Evolutionary conservation across 2,329 filamentous ascomycete genomes (phyloP), one percentile per base, ranked within the genome.

Genomic region (Trichoderma koningiopsis): DNA sequence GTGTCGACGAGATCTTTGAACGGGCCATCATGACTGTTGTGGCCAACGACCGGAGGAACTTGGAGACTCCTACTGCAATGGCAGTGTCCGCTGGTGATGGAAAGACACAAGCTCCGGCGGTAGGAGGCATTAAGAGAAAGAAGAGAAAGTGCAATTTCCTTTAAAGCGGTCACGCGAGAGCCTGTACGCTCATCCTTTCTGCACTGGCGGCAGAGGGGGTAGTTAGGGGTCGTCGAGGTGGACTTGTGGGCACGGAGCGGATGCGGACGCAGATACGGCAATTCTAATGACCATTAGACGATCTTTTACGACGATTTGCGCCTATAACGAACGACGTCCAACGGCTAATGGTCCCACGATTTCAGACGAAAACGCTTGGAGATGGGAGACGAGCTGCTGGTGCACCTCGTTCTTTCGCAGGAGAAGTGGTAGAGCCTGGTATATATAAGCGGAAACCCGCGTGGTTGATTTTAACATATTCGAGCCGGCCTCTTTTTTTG

Each of bases 1-100:
- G 96, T 68, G 95, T 99, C 57, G 93, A 98, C 79, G 95, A 98
- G 77, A 96, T 98, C 77, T 99, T 99, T 81, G 92, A 96, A 80
- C 86, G 89, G 71, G 96, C 96, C 68, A 94, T 99, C 78, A 89
- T 94, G 76, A 95, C 92, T 63, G 94, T 96, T 37, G 93, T 99
- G 33, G 89, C 91, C 73, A 92, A 94, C 76, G 93, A 94, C 78
- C 83, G 85, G 76, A 89, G 89, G 78, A 90, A 88, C 75, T 80
- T 86, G 71, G 86, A 88, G 78, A 80, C 81, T 71, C 81, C 82
- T 73, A 82, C 81, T 74, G 79, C 78, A 70, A 77, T 78, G 59
- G 76, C 77, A 31, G 79, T 77, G 71, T 76, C 80, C 63, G 77
- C 79, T 72, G 75, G 80, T 64, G 81, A 81, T 67, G 78, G 77